Base-by-base conservation (phyloP, 2,329 filamentous ascomycete species). In the Diaporthe aspalathi region DNA sequence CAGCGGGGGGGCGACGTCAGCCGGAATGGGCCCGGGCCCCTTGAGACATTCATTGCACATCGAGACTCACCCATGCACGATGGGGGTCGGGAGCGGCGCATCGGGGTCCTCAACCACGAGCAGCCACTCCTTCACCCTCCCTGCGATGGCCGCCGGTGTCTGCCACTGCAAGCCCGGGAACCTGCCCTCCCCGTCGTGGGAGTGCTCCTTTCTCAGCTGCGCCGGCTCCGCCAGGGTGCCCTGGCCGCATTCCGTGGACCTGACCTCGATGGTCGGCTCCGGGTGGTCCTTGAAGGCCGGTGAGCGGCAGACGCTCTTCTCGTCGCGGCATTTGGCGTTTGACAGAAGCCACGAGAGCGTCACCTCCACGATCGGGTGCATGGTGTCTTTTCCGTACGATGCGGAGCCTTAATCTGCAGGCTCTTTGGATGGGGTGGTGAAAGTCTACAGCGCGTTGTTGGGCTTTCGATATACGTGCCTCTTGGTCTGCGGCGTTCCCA, bases 31-130 rank as follows among this genome's bases (percentile, higher is more conserved):
- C n/a, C n/a, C n/a, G n/a, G n/a, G n/a, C n/a, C n/a, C n/a, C n/a
- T n/a, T n/a, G n/a, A n/a, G n/a, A n/a, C n/a, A n/a, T n/a, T n/a
- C n/a, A n/a, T n/a, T n/a, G n/a, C n/a, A 50, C 35, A 5, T 27
- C 38, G 14, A 17, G 53, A 74, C 80, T 77, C 65, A 83, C 82
- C 84, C 84, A 52, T 87, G 85, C 32, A 80, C 80, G n/a, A 84
- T 79, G 7, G 85, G 82, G 12, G 79, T 82, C 8, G 83, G 80
- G 38, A 86, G 63, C 22, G 84, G 83, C 20, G 82, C 82, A 75
- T 87, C 85, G 2, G 83, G 84, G 67, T 88, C 84, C 71, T 87
- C 84, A 49, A 76, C 78, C 17, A 87, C 76, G 20, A 88, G 75
- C 22, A 87, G 71, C 80, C 84, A 88, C 75, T 88, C 79, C 67